Evolutionary conservation across 257 asterid genomes (phyloP).

Genomic region (Salvia rosmarinus): DNA sequence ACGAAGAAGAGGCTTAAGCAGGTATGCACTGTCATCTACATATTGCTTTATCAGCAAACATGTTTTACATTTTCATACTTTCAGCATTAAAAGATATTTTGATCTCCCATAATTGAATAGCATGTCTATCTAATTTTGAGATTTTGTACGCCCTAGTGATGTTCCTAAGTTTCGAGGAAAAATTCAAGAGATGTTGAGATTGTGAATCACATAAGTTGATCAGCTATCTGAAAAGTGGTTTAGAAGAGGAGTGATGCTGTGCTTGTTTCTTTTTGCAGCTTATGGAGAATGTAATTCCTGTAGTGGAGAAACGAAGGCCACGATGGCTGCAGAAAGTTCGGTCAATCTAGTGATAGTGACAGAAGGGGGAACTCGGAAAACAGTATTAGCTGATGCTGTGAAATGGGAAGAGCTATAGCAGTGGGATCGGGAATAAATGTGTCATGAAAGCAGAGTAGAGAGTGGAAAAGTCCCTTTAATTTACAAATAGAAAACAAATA

Average conservation of each 20-base stretch:
- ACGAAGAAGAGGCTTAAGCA: constrained; percentile 66
- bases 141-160: too few relatives aligned
- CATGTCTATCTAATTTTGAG: too few relatives aligned
- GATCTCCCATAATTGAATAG: too few relatives aligned
- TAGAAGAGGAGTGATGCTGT: neutral
- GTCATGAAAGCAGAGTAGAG: constrained; percentile 12
- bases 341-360: constrained; percentile 49
- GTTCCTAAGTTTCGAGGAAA: neutral
- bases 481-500: constrained; percentile 11
- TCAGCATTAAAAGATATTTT: neutral
- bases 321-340: constrained; percentile 55
- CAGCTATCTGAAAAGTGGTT: neutral
- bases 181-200: neutral
- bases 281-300: constrained; percentile 80
- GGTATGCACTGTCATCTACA: constrained; percentile 48
- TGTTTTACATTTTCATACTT: neutral
- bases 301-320: constrained; percentile 70
- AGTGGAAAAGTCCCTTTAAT: neutral
- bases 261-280: constrained; percentile 51
- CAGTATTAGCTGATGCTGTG: constrained; percentile 25
- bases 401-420: constrained; percentile 20
- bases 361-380: neutral
- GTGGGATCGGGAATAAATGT: constrained; percentile 24
- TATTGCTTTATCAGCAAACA: neutral
- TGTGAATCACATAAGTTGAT: neutral